Conservation (phyloP, 2,329 filamentous ascomycete genomes). For the Xylariales sp. region DNA sequence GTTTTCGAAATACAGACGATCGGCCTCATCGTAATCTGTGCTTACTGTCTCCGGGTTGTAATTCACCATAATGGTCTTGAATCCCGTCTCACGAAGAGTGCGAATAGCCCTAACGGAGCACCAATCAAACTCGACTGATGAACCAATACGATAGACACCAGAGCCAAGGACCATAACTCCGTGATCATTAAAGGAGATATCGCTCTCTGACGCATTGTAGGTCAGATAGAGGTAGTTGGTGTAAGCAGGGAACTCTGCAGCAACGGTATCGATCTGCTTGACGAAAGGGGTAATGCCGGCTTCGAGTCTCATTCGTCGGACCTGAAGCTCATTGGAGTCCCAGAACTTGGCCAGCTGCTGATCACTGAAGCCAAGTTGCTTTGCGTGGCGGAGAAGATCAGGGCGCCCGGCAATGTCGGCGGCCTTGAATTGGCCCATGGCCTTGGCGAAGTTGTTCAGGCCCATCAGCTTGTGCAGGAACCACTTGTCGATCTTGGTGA, state of each 20-base stretch:
- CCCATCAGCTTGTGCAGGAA: conserved; percentile 90
- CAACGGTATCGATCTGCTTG: conserved; percentile 98
- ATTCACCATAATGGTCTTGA: conserved; percentile 83
- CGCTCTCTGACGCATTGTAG: conserved; percentile 86
- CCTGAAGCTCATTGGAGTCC: conserved; percentile 88
- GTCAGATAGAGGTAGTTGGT: conserved; percentile 97
- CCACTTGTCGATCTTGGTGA: conserved; percentile 99
- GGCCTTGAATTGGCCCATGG: conserved; percentile 63
- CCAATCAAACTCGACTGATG: conserved; percentile 98
- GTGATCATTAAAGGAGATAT: conserved; percentile 80
- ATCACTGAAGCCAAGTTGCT: conserved; percentile 92
- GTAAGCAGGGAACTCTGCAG: conserved; percentile 88
- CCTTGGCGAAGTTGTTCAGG: conserved; percentile 81
- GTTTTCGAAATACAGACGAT: conserved; percentile 93
- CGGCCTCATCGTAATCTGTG: conserved; percentile 93
- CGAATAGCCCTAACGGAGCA: conserved; percentile 93
- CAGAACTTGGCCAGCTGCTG: conserved; percentile 90
- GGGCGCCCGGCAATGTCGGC: conserved; percentile 61
- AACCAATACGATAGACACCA: conserved; percentile 94
- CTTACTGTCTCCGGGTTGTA: conserved; percentile 87
- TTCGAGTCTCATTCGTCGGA: conserved; percentile 80
- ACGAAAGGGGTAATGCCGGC: conserved; percentile 82
- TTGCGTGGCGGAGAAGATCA: conserved; percentile 73
- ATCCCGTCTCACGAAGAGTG: conserved; percentile 75
- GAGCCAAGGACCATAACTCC: conserved; percentile 96